These are phyloP conservation scores for Saksenaea oblongispora DNA, from an alignment of 371 early-diverging fungal species.

Conservation along the genomic window DNA sequence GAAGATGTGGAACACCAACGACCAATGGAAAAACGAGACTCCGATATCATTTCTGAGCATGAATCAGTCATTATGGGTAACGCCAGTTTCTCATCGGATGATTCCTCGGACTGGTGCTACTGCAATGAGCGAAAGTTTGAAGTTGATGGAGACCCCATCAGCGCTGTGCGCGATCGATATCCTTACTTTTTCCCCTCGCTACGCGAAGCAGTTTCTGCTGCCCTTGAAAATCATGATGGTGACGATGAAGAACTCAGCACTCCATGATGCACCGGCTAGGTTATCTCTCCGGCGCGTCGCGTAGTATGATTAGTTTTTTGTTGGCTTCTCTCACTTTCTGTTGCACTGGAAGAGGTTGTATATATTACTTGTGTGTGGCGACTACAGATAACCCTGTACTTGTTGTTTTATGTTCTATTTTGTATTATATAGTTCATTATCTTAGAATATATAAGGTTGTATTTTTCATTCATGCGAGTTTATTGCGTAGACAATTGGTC, in stretches of 20 bases:
- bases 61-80: slow-evolving; percentile 20
- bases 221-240: slow-evolving; percentile 7
- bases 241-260: neutral
- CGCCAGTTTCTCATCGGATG: slow-evolving; percentile 25
- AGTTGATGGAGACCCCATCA: slow-evolving; percentile 8
- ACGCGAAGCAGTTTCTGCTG: slow-evolving; percentile 28
- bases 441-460: neutral
- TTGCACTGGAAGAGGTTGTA: neutral
- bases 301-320: neutral
- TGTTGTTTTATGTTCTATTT: neutral
- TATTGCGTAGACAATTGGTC: neutral
- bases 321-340: neutral
- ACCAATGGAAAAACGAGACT: slow-evolving; percentile 2
- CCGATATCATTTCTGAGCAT: slow-evolving; percentile 21
- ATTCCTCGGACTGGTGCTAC: slow-evolving; percentile 20
- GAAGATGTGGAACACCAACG: slow-evolving; percentile 18
- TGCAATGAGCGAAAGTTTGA: slow-evolving; percentile 16
- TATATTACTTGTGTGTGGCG: neutral
- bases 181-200: slow-evolving; percentile 36
- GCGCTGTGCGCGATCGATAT: slow-evolving; percentile 21
- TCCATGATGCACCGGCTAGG: neutral
- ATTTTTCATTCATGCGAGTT: neutral
- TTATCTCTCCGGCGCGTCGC: neutral
- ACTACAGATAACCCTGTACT: neutral
- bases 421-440: slow-evolving; percentile 2